These are phyloP conservation scores for Phytophthora parvispora DNA, from an alignment of 352 stramenopile species.

Conservation along the genomic window DNA sequence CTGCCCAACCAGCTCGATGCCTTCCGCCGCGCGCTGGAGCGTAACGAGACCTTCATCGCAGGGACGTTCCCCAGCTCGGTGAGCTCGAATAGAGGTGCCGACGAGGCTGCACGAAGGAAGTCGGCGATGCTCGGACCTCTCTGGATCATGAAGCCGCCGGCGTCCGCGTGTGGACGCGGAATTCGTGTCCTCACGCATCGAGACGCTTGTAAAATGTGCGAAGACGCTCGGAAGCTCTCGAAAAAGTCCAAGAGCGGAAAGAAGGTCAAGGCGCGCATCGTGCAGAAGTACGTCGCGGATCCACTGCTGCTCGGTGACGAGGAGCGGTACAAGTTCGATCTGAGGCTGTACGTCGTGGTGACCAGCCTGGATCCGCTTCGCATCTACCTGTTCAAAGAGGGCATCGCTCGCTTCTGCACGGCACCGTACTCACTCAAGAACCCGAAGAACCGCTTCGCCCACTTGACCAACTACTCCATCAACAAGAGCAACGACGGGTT, in stretches of 20 bases:
- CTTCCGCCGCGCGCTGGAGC: constrained; percentile 62
- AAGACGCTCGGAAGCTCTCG: constrained; percentile 25
- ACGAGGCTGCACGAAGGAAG: constrained; percentile 10
- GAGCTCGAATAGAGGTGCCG: not conserved
- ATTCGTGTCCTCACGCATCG: constrained; percentile 81
- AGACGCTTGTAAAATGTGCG: constrained; percentile 32
- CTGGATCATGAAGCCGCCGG: constrained; percentile 93
- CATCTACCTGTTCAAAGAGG: constrained; percentile 90
- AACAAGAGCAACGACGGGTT: constrained; percentile 76
- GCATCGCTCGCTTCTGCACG: constrained; percentile 88
- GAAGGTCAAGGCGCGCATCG: constrained; percentile 52
- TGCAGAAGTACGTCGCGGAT: constrained; percentile 84
- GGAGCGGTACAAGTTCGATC: constrained; percentile 87
- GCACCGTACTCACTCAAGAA: constrained; percentile 75
- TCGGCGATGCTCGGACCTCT: constrained; percentile 26
- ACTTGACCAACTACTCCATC: constrained; percentile 85
- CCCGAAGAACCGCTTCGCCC: constrained; percentile 73
- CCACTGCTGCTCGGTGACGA: constrained; percentile 82
- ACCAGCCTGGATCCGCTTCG: constrained; percentile 89
- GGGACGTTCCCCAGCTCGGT: constrained; percentile 14
- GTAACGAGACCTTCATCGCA: constrained; percentile 40
- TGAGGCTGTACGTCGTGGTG: constrained; percentile 91
- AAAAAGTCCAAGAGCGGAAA: constrained; percentile 26
- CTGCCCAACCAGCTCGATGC: constrained; percentile 79
- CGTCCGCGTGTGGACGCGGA: constrained; percentile 87